Percentiles rank a stretch among this genome's conserved stretches.
phyloP scores from a whole-genome alignment of 148 eudicot species.

The Rhododendron vialii region DNA sequence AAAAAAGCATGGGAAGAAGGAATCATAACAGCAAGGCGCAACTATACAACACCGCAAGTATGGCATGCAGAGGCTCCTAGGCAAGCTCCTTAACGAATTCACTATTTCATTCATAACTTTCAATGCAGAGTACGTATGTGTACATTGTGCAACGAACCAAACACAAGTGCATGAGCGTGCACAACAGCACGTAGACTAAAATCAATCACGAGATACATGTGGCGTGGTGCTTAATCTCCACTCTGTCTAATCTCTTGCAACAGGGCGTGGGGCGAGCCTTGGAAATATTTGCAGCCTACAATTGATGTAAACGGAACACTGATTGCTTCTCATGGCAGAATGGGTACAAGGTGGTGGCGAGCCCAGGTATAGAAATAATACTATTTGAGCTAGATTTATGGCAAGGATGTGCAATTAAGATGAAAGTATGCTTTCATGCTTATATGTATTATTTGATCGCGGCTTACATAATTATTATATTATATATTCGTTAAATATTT shows the following conservation, averaged over 20 bases:
- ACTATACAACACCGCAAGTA: constrained; percentile 59
- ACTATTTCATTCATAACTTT: neutral
- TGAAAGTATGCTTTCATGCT: neutral
- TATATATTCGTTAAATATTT: constrained; percentile 3
- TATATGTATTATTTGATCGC: neutral
- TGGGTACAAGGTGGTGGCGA: constrained; percentile 99
- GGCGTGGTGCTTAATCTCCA: neutral
- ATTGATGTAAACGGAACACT: constrained; percentile 77
- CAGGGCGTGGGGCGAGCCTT: constrained; percentile 91
- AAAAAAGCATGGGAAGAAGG: constrained; percentile 73
- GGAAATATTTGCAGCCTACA: constrained; percentile 93
- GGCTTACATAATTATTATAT: neutral
- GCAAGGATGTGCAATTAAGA: too few relatives aligned
- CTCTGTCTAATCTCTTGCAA: neutral
- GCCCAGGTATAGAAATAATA: constrained; percentile 62
- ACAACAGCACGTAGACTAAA: neutral
- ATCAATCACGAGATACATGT: neutral
- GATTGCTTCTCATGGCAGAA: constrained; percentile 70
- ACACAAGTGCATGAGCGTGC: neutral
- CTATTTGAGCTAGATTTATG: neutral
- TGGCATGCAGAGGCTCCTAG: constrained; percentile 72
- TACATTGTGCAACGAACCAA: neutral
- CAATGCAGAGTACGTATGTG: neutral
- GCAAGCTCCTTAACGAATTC: constrained; percentile 27
- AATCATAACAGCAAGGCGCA: constrained; percentile 48